Evolutionary conservation across 1,284 basidiomycete genomes (phyloP), one percentile per base, ranked within the genome.

Genomic region (Fomes fomentarius): DNA sequence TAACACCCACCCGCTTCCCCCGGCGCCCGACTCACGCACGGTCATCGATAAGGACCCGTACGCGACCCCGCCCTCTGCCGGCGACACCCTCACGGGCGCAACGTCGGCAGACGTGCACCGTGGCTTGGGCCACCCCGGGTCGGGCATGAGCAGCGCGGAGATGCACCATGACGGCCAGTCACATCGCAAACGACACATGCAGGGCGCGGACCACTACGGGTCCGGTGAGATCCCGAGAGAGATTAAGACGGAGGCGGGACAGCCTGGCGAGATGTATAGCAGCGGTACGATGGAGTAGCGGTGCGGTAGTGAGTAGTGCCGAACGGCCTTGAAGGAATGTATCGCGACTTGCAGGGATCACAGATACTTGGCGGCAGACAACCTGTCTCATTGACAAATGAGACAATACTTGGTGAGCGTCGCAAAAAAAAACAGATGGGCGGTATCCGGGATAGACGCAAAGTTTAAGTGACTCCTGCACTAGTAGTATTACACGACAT

Each of bases 101-200:
- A 74, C 72, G 28, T 73, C 72, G 14, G 46, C 63, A 46, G 69
- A 71, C 56, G 69, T 75, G n/a, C 55, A 73, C 57, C 35, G 34
- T 22, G 66, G 68, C 12, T 47, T 66, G 30, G 72, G 73, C 3
- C 63, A 67, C 51, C 73, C 73, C 15, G 62, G 61, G n/a, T 33
- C 57, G 11, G 71, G 71, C 14, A 58, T 65, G 68, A 67, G 64
- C 35, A 71, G 70, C 49, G 52, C 62, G 21, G 72, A 74, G 64
- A 17, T 64, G 26, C 70, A 67, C 56, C 70, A 72, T 48, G 68
- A 71, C 45, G 72, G 72, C 2, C 39, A 63, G 43, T 17, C 46
- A 19, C 64, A 69, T 21, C 64, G 70, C 24, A 72, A 73, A 60
- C 60, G 67, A 34, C 53, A 63, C 15, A 21, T 58, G 52, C 62